These are phyloP conservation scores for Zasmidium cellare DNA, from an alignment of 2,329 filamentous ascomycete genomes.

Conservation along the genomic window DNA sequence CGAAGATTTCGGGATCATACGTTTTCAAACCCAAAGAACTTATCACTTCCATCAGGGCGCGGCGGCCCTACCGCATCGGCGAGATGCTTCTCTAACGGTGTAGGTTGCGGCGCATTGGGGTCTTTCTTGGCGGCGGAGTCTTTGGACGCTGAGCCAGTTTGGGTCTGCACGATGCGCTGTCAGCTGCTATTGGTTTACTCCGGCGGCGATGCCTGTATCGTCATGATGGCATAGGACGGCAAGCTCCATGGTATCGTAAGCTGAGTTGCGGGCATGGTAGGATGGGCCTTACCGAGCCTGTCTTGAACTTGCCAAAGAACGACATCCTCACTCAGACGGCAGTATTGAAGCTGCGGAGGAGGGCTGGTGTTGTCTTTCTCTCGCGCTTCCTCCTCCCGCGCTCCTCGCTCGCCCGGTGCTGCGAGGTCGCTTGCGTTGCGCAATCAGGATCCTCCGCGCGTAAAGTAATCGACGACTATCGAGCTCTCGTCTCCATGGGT, in stretches of 20 bases:
- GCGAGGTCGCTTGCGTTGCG: background rate
- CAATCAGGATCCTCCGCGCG: background rate
- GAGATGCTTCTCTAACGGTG: conserved; percentile 72
- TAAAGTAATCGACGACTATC: background rate
- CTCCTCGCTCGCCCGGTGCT: background rate
- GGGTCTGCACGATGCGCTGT: conserved; percentile 39
- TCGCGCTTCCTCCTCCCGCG: background rate
- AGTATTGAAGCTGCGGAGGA: background rate
- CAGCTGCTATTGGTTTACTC: conserved; percentile 11
- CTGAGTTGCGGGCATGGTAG: background rate
- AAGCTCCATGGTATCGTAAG: background rate
- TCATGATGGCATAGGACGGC: conserved; percentile 8
- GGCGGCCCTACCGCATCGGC: conserved; percentile 78
- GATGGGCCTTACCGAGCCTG: conserved; percentile 39
- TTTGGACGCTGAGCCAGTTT: conserved; percentile 52
- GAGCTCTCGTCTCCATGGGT: conserved; percentile 8
- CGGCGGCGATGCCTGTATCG: conserved; percentile 14
- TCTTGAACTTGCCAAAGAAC: conserved; percentile 57
- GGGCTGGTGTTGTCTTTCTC: background rate
- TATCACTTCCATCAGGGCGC: conserved; percentile 86
- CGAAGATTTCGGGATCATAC: conserved; percentile 57
- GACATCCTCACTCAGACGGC: conserved; percentile 42
- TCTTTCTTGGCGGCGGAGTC: conserved; percentile 60
- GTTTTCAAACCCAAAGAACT: conserved; percentile 98
- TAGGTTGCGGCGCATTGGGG: conserved; percentile 55